Evolutionary conservation across 2,329 filamentous ascomycete species (phyloP), one percentile per base, ranked within the genome.

Genomic region (Colletotrichum karsti): DNA sequence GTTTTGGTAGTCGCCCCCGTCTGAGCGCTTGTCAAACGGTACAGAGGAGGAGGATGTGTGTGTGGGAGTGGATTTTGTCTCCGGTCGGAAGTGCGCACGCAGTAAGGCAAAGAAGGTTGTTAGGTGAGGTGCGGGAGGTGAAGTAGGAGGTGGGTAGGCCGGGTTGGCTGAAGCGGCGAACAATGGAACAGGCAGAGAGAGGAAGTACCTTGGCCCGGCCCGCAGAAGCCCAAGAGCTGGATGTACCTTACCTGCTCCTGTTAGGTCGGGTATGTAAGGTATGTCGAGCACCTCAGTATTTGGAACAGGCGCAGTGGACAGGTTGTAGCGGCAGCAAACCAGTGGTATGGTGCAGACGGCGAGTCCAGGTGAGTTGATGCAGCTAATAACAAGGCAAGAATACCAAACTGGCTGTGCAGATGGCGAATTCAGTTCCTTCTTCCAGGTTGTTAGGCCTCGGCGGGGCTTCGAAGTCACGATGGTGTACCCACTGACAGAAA

Each of bases 11-110:
- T 59, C 61, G 54, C 53, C 44, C 48, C 61, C 65, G 65, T 59
- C 65, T 59, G 65, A 68, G 65, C 65, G 65, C 65, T 68, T 68
- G 65, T 68, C 65, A 68, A 68, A 65, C 60, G 46, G 64, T 64
- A 64, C n/a, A n/a, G n/a, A n/a, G n/a, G n/a, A n/a, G n/a, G n/a
- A n/a, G n/a, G n/a, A n/a, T n/a, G n/a, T 55, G 60, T 65, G 65
- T 65, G 65, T 54, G 65, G 18, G 60, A 64, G 39, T 59, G 60
- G 37, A 22, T 54, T 60, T 57, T 58, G 59, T 53, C 64, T 58
- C 64, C 37, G 60, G 60, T 41, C 60, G 51, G 64, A 67, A 54
- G 53, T 64, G 44, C 51, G 54, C 44, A 67, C 51, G 54, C 44
- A 67, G 37, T 30, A 46, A 46, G 41, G 63, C 35, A 63, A 64